phyloP scores from a whole-genome alignment of 2,329 filamentous ascomycete species.

The Monosporascus sp. region DNA sequence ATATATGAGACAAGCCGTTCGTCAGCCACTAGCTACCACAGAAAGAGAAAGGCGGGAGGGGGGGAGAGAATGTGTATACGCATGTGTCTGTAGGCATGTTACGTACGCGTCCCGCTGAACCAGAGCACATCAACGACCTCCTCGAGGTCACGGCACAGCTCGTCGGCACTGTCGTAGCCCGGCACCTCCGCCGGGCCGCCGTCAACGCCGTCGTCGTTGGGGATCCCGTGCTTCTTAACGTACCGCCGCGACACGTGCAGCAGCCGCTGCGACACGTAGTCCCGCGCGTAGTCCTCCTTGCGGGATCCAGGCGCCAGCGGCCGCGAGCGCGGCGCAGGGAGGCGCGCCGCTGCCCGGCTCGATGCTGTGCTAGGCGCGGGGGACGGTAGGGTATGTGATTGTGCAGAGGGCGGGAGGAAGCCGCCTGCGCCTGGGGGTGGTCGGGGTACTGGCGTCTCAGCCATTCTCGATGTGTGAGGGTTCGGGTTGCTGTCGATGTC shows the following conservation, averaged over 20 bases:
- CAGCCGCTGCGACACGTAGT: constrained; percentile 50
- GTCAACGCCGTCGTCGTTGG: constrained; percentile 34
- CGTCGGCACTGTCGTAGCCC: constrained; percentile 56
- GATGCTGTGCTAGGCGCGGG: constrained; percentile 49
- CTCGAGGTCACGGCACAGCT: constrained; percentile 70
- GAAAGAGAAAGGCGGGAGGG: too few relatives aligned
- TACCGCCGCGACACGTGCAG: constrained; percentile 51
- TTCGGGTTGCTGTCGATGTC: neutral
- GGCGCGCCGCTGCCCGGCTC: constrained; percentile 28
- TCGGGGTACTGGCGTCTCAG: constrained; percentile 5
- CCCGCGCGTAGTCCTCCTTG: constrained; percentile 55
- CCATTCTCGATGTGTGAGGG: constrained; percentile 11
- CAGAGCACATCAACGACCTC: constrained; percentile 74
- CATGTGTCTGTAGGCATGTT: neutral
- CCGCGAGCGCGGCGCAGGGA: constrained; percentile 51
- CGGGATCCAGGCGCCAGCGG: constrained; percentile 49
- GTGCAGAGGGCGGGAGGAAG: constrained; percentile 36
- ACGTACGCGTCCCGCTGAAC: constrained; percentile 80
- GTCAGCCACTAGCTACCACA: too few relatives aligned
- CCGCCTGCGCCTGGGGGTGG: constrained; percentile 32
- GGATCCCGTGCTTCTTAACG: constrained; percentile 51
- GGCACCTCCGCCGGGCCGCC: constrained; percentile 27
- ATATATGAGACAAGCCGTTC: neutral
- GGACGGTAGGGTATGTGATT: constrained; percentile 38
- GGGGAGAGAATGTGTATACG: too few relatives aligned